phyloP scores from a whole-genome alignment of 1,284 basidiomycete species.

The Macrocystidia cucumis region DNA sequence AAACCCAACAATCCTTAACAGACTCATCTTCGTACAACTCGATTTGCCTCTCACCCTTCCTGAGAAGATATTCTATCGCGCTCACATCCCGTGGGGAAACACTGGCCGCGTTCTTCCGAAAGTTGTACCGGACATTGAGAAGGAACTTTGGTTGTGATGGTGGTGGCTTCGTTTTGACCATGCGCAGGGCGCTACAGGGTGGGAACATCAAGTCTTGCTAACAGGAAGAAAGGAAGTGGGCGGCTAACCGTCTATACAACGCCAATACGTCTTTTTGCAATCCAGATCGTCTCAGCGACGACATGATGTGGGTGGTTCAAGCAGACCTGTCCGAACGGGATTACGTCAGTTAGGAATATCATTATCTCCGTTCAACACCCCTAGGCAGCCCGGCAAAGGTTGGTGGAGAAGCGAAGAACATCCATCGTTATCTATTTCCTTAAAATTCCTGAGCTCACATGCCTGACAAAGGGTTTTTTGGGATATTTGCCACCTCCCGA shows the following conservation, averaged over 20 bases:
- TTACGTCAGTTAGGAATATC: no score
- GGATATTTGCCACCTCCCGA: no score
- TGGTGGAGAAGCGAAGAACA: no score
- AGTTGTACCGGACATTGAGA: constrained; percentile 59
- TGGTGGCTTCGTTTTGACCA: constrained; percentile 59
- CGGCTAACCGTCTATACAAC: constrained; percentile 60
- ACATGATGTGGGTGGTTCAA: no score
- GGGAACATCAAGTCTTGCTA: constrained; percentile 2
- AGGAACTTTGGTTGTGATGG: constrained; percentile 52
- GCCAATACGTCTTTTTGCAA: constrained; percentile 64
- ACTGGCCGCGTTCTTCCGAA: constrained; percentile 50
- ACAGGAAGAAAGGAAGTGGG: constrained; percentile 1
- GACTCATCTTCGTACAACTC: constrained; percentile 59
- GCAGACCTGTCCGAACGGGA: no score
- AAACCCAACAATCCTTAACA: constrained; percentile 68
- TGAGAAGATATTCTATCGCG: constrained; percentile 65
- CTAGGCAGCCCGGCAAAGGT: no score
- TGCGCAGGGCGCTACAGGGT: constrained; percentile 55
- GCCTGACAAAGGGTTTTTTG: no score
- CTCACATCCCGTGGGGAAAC: constrained; percentile 59
- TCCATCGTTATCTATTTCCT: no score
- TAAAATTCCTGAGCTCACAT: no score
- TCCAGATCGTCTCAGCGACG: constrained; percentile 39
- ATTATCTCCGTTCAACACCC: no score
- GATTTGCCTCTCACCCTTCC: constrained; percentile 55